A percentile compares a stretch with the other conserved stretches of the same genome.
These are phyloP conservation scores for Pseudogymnoascus sp. DNA, from an alignment of 2,329 filamentous ascomycete genomes.

Conservation along the genomic window DNA sequence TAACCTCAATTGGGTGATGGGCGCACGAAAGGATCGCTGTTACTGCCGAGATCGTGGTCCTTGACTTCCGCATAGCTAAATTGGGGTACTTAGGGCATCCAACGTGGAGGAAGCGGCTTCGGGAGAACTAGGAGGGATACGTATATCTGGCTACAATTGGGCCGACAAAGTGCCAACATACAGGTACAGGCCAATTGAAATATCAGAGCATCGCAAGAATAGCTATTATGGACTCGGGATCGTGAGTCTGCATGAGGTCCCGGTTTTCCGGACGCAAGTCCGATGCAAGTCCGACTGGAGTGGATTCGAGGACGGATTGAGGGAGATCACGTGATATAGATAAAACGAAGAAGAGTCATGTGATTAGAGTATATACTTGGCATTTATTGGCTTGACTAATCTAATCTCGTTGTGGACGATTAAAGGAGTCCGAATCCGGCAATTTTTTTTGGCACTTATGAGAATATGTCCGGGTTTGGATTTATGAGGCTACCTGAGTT, in stretches of 20 bases:
- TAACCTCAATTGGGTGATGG: slow-evolving; percentile 6
- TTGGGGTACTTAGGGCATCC: slow-evolving; percentile 10
- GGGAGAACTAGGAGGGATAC: slow-evolving; percentile 7
- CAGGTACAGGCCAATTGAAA: background rate
- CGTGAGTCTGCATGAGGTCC: slow-evolving; percentile 5
- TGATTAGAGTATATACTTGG: background rate
- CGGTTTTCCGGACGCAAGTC: slow-evolving; percentile 5
- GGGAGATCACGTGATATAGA: background rate
- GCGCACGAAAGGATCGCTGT: slow-evolving; percentile 3
- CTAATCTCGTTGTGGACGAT: background rate
- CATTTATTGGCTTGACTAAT: background rate
- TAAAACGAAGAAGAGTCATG: background rate
- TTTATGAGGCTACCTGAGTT: background rate
- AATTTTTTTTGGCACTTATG: background rate
- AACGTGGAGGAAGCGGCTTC: slow-evolving; percentile 1
- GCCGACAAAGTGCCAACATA: background rate
- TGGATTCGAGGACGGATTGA: slow-evolving; percentile 7
- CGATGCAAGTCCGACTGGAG: slow-evolving; percentile 6
- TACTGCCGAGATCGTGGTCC: slow-evolving; percentile 2
- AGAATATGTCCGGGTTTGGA: background rate
- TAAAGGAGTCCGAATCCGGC: background rate
- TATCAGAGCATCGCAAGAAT: background rate
- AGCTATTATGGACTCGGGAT: slow-evolving; percentile 2
- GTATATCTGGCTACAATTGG: slow-evolving; percentile 7
- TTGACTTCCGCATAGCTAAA: background rate